Conservation (phyloP, 805 yeast genomes). For the Starmerella bombi region DNA sequence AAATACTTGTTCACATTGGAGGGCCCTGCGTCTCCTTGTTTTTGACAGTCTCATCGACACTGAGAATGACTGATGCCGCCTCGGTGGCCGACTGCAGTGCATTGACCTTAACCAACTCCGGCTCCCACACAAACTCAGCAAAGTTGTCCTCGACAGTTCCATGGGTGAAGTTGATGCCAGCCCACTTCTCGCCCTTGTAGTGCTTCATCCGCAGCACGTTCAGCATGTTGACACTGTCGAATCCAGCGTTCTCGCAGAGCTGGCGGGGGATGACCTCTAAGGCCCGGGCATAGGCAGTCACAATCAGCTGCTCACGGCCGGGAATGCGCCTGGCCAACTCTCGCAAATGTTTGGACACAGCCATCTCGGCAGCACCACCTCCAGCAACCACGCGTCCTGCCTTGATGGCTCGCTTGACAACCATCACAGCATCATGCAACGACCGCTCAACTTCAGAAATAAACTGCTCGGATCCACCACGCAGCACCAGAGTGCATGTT, state of each 20-base stretch:
- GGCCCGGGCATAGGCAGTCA: slow-evolving; percentile 87
- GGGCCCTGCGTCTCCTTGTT: slow-evolving; percentile 32
- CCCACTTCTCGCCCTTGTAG: slow-evolving; percentile 84
- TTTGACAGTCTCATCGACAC: slow-evolving; percentile 81
- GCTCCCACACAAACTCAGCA: slow-evolving; percentile 91
- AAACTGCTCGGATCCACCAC: slow-evolving; percentile 98
- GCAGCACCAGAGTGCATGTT: slow-evolving; percentile 81
- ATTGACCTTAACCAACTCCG: slow-evolving; percentile 82
- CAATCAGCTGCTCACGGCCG: slow-evolving; percentile 89
- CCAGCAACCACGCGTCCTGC: slow-evolving; percentile 88
- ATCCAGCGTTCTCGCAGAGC: slow-evolving; percentile 96
- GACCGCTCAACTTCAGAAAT: slow-evolving; percentile 97
- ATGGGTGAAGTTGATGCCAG: slow-evolving; percentile 79
- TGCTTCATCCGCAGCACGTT: slow-evolving; percentile 87
- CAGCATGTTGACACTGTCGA: slow-evolving; percentile 89
- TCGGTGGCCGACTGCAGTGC: slow-evolving; percentile 95
- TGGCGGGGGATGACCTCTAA: slow-evolving; percentile 94
- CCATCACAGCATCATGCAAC: slow-evolving; percentile 95
- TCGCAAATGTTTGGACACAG: slow-evolving; percentile 73
- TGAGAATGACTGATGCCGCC: slow-evolving; percentile 81
- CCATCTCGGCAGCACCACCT: slow-evolving; percentile 99
- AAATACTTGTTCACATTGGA: slow-evolving; percentile 12
- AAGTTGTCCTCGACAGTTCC: slow-evolving; percentile 74
- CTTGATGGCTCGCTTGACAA: slow-evolving; percentile 85
- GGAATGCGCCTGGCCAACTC: slow-evolving; percentile 78